Evolutionary conservation across 179 eudicot genomes (phyloP), one percentile per base, ranked within the genome.

Genomic region (Heliamphora pulchella): DNA sequence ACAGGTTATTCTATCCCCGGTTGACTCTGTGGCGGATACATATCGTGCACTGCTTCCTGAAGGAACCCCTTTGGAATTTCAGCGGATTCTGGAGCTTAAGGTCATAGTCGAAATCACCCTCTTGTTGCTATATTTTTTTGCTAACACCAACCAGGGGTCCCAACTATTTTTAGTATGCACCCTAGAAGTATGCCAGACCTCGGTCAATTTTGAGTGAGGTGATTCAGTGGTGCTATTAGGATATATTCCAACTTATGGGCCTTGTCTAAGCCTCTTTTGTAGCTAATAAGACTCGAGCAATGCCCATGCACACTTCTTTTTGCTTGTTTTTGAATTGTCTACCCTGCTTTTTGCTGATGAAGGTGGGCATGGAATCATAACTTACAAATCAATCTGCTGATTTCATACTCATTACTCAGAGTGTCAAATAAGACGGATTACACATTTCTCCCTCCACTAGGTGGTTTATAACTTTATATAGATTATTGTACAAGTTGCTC

Each of bases 21-120:
- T 95, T 81, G 98, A 95, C 75, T 93, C 98, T 43, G 98, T 95
- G 58, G 98, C 98, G 9, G 97, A 92, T 85, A 93, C 98, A 20
- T 95, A 91, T 79, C 91, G 98, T 77, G 98, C 98, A 72, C 81
- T 95, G 79, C 87, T 95, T 82, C 98, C 98, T 70, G 98, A 95
- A 89, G 98, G 98, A 77, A 91, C 98, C 57, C 90, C 97, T 83
- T 84, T 82, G 46, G 98, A 95, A 83, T 95, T 95, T 83, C 98
- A 92, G 84, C 84, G 98, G 80, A 91, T 95, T 79, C 88, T 95
- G 81, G 98, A 95, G 86, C 97, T 95, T 63, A 95, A 95, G 98
- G 98, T 91, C 64, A 15, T 72, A 70, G 48, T 22, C 7, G 9
- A 63, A 31, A 57, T 58, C 61, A 58, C 53, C n/a, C 18, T 58